These are phyloP conservation scores for Coniella vitis DNA, from an alignment of 2,329 filamentous ascomycete genomes.

Conservation along the genomic window DNA sequence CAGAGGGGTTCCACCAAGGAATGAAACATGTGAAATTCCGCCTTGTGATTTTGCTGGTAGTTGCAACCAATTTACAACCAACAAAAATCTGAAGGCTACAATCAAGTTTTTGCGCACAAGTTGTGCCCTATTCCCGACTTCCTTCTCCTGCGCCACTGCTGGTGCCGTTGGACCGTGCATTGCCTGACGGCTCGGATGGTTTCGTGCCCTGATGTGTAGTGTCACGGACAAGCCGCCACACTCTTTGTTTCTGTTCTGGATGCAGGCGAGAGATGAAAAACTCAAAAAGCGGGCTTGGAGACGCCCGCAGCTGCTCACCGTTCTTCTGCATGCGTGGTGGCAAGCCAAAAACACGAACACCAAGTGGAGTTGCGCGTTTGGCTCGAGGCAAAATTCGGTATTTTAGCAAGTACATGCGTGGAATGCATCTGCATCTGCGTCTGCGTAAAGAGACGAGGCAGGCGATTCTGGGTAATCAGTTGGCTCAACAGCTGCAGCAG, in stretches of 20 bases:
- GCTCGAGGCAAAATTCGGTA: slow-evolving; percentile 2
- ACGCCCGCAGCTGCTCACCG: slow-evolving; percentile 11
- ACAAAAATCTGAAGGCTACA: slow-evolving; percentile 1
- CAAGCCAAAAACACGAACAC: background rate
- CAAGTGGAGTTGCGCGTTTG: slow-evolving; percentile 3
- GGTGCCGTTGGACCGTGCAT: slow-evolving; percentile 4
- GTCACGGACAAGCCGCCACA: background rate
- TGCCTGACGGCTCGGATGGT: background rate
- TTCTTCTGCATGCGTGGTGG: slow-evolving; percentile 15
- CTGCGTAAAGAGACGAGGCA: no score
- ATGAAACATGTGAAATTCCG: background rate
- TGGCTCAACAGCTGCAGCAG: no score
- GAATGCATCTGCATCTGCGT: no score
- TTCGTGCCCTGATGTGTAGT: background rate
- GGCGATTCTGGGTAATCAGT: no score
- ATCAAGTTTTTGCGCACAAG: background rate
- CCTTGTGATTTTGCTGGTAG: slow-evolving; percentile 1
- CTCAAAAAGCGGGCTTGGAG: background rate
- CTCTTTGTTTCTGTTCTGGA: background rate
- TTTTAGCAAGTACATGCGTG: background rate
- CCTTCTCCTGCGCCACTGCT: slow-evolving; percentile 3
- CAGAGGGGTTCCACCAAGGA: background rate
- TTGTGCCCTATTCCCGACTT: no score
- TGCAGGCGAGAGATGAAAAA: slow-evolving; percentile 3
- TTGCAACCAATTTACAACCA: slow-evolving; percentile 6